Evolutionary conservation across 768 basidiomycete species (phyloP).

Genomic region (Serendipita sp.): DNA sequence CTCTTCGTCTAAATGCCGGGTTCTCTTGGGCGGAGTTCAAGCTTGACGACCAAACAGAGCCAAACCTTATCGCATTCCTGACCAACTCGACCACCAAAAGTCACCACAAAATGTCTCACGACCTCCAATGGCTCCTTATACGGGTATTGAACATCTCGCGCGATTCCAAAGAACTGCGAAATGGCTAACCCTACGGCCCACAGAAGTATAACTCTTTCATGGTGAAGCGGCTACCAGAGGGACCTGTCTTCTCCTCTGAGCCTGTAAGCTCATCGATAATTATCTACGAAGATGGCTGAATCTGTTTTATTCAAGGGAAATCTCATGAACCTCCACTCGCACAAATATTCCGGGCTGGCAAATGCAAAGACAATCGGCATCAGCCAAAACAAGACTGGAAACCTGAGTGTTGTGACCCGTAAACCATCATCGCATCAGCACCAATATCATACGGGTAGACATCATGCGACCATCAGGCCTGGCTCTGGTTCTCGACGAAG

Average conservation of each 20-base stretch:
- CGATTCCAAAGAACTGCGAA: not conserved
- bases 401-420: slow-evolving; percentile 42
- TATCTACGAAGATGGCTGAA: slow-evolving; percentile 7
- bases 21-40: not conserved
- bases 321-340: slow-evolving; percentile 75
- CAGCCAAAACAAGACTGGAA: slow-evolving; percentile 32
- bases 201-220: slow-evolving; percentile 75
- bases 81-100: not conserved
- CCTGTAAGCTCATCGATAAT: slow-evolving; percentile 32
- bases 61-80: slow-evolving; percentile 1
- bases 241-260: slow-evolving; percentile 73
- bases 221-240: slow-evolving; percentile 58
- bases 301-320: slow-evolving; percentile 41
- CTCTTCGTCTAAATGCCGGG: not conserved
- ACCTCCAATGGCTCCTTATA: slow-evolving; percentile 87
- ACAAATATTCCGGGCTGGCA: slow-evolving; percentile 80
- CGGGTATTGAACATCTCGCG: slow-evolving; percentile 39
- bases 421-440: slow-evolving; percentile 43
- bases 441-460: slow-evolving; percentile 31
- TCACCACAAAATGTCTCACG: slow-evolving; percentile 45
- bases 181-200: not conserved
- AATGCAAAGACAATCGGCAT: slow-evolving; percentile 69
- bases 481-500: slow-evolving; percentile 59
- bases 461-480: slow-evolving; percentile 40
- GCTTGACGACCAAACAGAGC: not conserved